Evolutionary conservation across 1,139 yeast genomes (phyloP).

Genomic region (Debaryomyces psychrophilus): DNA sequence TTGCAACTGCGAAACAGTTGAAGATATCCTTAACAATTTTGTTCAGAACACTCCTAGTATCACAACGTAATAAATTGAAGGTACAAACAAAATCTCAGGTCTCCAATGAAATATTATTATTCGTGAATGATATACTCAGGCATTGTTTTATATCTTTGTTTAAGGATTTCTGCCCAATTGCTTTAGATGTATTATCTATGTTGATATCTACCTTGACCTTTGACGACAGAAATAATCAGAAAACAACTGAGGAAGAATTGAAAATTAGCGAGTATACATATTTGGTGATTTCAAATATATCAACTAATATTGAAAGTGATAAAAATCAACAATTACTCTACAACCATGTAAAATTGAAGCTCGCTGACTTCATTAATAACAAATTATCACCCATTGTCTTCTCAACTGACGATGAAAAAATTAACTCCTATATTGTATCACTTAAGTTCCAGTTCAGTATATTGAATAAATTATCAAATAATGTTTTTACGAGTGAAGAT

Average conservation of each 20-base stretch:
- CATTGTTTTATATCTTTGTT: slow-evolving; percentile 40
- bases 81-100: slow-evolving; percentile 29
- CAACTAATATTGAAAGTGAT: neutral
- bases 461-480: slow-evolving; percentile 21
- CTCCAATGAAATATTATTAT: slow-evolving; percentile 24
- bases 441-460: slow-evolving; percentile 35
- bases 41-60: slow-evolving; percentile 29
- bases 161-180: slow-evolving; percentile 34
- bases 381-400: slow-evolving; percentile 28
- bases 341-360: slow-evolving; percentile 23
- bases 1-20: slow-evolving; percentile 65
- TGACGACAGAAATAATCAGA: neutral
- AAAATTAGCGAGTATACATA: neutral
- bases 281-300: neutral
- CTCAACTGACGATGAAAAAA: slow-evolving; percentile 40
- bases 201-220: slow-evolving; percentile 7
- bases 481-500: slow-evolving; percentile 9
- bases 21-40: slow-evolving; percentile 44
- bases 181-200: slow-evolving; percentile 34
- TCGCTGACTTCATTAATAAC: slow-evolving; percentile 29
- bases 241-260: neutral
- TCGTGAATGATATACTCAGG: slow-evolving; percentile 27
- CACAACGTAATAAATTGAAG: slow-evolving; percentile 20
- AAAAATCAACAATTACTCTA: slow-evolving; percentile 14
- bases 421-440: slow-evolving; percentile 30